These are phyloP conservation scores for Ogataea neopini DNA, from an alignment of 805 yeast species.

Conservation along the genomic window DNA sequence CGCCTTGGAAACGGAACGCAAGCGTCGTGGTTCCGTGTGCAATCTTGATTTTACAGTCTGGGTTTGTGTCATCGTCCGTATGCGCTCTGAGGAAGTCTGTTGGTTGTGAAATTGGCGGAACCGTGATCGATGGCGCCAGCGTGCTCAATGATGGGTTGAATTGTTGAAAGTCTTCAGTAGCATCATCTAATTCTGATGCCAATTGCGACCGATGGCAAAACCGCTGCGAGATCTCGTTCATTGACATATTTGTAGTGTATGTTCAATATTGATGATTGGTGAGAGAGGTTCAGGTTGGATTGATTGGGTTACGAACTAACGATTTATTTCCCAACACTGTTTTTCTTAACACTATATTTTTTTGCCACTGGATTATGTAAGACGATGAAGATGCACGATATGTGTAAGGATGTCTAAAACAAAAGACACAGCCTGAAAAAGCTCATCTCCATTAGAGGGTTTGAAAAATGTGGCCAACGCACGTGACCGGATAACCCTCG, in stretches of 20 bases:
- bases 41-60: constrained; percentile 92
- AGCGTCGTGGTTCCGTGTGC: constrained; percentile 99
- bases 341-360: neutral
- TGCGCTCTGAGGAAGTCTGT: constrained; percentile 95
- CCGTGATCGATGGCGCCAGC: constrained; percentile 60
- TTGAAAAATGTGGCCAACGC: constrained; percentile 6
- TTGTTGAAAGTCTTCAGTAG: constrained; percentile 18
- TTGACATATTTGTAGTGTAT: constrained; percentile 26
- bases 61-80: constrained; percentile 90
- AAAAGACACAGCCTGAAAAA: neutral
- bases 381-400: too few species aligned
- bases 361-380: constrained; percentile 3
- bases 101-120: constrained; percentile 88
- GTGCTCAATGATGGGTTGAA: constrained; percentile 17
- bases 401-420: neutral
- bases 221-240: constrained; percentile 32
- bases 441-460: too few species aligned
- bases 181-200: constrained; percentile 28
- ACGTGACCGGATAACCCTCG: constrained; percentile 13
- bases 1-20: constrained; percentile 94
- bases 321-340: neutral
- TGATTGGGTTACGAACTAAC: too few species aligned
- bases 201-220: constrained; percentile 28
- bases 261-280: neutral
- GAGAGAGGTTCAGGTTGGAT: too few species aligned